phyloP scores from a whole-genome alignment of 1,284 basidiomycete species.

The Pseudozyma hubeiensis region DNA sequence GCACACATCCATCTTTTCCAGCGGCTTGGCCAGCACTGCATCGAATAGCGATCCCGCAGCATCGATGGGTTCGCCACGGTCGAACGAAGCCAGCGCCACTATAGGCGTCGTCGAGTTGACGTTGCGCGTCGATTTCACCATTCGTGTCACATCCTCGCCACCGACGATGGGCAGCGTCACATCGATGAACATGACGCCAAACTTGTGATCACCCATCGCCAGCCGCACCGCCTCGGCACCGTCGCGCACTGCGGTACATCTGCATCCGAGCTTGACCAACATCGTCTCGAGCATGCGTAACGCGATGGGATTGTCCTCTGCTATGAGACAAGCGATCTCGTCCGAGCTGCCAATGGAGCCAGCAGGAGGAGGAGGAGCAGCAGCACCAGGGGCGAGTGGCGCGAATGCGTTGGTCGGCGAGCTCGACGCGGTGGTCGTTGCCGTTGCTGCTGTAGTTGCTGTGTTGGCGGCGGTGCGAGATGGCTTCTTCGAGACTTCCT shows the following conservation, averaged over 20 bases:
- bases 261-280: constrained; percentile 88
- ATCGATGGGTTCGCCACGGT: constrained; percentile 56
- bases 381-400: constrained; percentile 6
- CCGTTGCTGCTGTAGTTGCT: constrained; percentile 16
- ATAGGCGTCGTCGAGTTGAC: constrained; percentile 90
- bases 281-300: constrained; percentile 81
- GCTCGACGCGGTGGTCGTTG: constrained; percentile 21
- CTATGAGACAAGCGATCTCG: constrained; percentile 87
- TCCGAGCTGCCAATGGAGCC: constrained; percentile 32
- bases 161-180: constrained; percentile 91
- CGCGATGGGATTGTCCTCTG: constrained; percentile 90
- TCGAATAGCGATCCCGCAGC: constrained; percentile 71
- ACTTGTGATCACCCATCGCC: constrained; percentile 92
- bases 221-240: constrained; percentile 96
- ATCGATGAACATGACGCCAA: constrained; percentile 81
- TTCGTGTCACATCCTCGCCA: constrained; percentile 89
- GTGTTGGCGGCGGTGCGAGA: constrained; percentile 10
- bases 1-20: constrained; percentile 59
- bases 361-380: neutral
- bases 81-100: constrained; percentile 77
- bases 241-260: constrained; percentile 91
- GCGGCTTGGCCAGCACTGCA: constrained; percentile 59
- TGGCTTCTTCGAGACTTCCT: constrained; percentile 18
- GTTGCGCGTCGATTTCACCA: constrained; percentile 94
- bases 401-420: constrained; percentile 30